These are phyloP conservation scores for Fusarium sp. DNA, from an alignment of 2,329 filamentous ascomycete species.

Conservation along the genomic window DNA sequence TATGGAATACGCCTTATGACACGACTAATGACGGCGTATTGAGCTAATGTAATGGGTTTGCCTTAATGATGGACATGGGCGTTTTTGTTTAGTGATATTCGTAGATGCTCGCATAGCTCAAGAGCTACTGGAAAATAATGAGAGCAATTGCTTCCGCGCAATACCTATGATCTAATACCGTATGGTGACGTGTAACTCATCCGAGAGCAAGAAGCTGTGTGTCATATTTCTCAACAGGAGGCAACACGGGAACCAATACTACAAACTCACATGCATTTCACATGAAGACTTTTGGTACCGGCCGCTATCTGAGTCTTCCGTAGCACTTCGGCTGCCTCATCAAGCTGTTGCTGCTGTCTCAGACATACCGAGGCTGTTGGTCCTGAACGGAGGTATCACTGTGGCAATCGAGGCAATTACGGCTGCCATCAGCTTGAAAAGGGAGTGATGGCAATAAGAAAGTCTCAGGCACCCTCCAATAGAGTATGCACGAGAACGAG, in stretches of 20 bases:
- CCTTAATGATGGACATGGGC: background rate
- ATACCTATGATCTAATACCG: fast-evolving
- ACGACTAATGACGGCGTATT: conserved; percentile 20
- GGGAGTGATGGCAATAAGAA: no score
- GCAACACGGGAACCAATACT: fast-evolving
- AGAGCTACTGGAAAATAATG: background rate
- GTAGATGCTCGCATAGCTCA: no score
- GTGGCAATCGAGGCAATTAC: background rate
- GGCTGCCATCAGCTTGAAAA: background rate
- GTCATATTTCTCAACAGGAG: background rate
- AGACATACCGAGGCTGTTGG: background rate
- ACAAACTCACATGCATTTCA: background rate
- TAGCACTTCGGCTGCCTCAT: background rate
- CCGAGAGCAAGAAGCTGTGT: no score
- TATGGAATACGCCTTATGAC: background rate
- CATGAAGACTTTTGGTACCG: background rate
- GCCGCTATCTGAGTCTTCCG: background rate
- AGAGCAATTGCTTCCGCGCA: no score
- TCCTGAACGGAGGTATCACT: background rate
- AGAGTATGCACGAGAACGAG: fast-evolving
- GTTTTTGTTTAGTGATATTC: background rate
- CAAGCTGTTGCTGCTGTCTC: background rate
- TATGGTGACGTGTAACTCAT: no score
- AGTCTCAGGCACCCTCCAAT: background rate
- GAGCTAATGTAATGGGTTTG: background rate